Conservation (phyloP, 2,329 filamentous ascomycete species). For the Aspergillus sp. region DNA sequence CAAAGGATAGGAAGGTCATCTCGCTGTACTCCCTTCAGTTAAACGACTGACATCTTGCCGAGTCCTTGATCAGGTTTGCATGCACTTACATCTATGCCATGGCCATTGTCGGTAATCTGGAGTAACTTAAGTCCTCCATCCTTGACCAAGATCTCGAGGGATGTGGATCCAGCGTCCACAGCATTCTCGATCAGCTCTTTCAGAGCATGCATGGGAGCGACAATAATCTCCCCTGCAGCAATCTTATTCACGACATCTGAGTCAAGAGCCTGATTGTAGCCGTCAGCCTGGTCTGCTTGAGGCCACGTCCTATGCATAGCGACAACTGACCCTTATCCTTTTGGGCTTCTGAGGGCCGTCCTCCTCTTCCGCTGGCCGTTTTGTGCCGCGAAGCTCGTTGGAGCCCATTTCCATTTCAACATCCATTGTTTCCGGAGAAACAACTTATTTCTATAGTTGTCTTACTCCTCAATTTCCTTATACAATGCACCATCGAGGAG, state of each 20-base stretch:
- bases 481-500: background rate
- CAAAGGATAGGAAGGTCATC: constrained; percentile 90
- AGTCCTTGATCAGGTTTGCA: no score
- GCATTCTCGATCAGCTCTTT: constrained; percentile 98
- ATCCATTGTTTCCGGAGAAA: background rate
- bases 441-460: background rate
- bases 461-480: background rate
- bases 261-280: constrained; percentile 68
- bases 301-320: background rate
- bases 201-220: constrained; percentile 90
- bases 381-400: constrained; percentile 39
- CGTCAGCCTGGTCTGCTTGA: constrained; percentile 12
- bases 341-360: constrained; percentile 42
- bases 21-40: constrained; percentile 54
- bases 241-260: constrained; percentile 98
- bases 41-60: background rate
- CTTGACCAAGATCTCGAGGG: constrained; percentile 86
- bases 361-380: constrained; percentile 50
- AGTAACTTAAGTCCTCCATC: constrained; percentile 92
- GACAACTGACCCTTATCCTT: constrained; percentile 42
- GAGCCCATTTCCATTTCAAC: constrained; percentile 44
- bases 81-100: constrained; percentile 78
- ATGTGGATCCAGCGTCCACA: constrained; percentile 93
- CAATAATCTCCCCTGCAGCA: constrained; percentile 95
- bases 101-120: constrained; percentile 96